Evolutionary conservation across 1,139 yeast species (phyloP).

Genomic region (Blastobotrys petasosporus): DNA sequence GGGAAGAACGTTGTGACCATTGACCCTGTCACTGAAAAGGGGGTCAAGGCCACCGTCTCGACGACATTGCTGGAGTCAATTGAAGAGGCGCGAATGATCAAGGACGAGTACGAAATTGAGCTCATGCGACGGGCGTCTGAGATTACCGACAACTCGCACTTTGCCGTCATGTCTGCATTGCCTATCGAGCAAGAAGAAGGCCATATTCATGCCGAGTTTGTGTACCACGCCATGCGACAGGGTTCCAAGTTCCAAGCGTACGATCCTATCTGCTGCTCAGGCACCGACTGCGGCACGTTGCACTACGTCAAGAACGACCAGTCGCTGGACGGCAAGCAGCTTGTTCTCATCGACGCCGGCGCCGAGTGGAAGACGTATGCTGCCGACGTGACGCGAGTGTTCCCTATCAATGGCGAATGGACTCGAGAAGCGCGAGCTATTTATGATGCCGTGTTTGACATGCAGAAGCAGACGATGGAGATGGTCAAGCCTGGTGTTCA

Average conservation of each 20-base stretch:
- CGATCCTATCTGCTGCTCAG: constrained; percentile 94
- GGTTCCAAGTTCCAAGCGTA: constrained; percentile 86
- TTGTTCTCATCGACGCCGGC: constrained; percentile 89
- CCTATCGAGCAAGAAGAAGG: constrained; percentile 85
- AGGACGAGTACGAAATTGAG: constrained; percentile 74
- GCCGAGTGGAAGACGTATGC: constrained; percentile 95
- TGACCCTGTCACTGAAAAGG: constrained; percentile 27
- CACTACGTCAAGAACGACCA: constrained; percentile 88
- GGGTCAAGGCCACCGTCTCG: constrained; percentile 8
- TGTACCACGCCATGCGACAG: constrained; percentile 88
- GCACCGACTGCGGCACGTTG: constrained; percentile 83
- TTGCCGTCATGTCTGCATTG: constrained; percentile 86
- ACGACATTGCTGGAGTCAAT: constrained; percentile 48
- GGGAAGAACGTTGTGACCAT: constrained; percentile 35
- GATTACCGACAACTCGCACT: constrained; percentile 82
- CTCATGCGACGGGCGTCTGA: constrained; percentile 73
- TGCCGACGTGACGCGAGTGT: constrained; percentile 89
- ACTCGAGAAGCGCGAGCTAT: constrained; percentile 77
- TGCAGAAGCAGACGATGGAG: constrained; percentile 70
- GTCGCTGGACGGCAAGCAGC: constrained; percentile 47
- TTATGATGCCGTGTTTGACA: constrained; percentile 71
- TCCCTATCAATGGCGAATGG: constrained; percentile 90
- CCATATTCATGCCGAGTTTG: constrained; percentile 91
- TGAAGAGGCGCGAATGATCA: constrained; percentile 79
- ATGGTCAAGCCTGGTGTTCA: constrained; percentile 70